These are phyloP conservation scores for Pseudonectria buxi DNA, from an alignment of 2,329 filamentous ascomycete genomes.

Conservation along the genomic window DNA sequence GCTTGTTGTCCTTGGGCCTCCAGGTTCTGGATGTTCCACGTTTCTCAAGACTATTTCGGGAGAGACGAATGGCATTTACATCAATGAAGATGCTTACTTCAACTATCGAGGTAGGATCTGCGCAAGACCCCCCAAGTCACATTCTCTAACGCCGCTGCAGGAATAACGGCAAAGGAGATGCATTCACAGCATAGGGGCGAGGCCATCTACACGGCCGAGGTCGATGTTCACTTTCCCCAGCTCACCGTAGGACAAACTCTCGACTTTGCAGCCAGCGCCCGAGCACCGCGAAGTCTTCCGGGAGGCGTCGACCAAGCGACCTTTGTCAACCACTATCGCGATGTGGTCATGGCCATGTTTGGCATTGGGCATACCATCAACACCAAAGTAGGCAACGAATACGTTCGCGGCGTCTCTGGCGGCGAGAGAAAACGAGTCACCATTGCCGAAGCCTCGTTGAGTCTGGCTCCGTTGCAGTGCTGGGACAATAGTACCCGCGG, in stretches of 20 bases:
- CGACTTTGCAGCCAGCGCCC: constrained; percentile 63
- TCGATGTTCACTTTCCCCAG: constrained; percentile 70
- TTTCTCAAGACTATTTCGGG: constrained; percentile 75
- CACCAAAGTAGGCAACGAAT: constrained; percentile 64
- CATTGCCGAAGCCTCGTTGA: constrained; percentile 28
- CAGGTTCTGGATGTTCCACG: constrained; percentile 66
- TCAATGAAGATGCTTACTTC: constrained; percentile 62
- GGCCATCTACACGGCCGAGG: constrained; percentile 76
- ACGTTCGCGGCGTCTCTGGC: constrained; percentile 50
- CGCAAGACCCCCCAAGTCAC: neutral
- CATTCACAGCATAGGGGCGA: constrained; percentile 68
- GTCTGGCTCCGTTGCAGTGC: constrained; percentile 48
- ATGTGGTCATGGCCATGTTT: constrained; percentile 65
- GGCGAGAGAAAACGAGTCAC: constrained; percentile 42
- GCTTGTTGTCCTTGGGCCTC: constrained; percentile 64
- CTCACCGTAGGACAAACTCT: constrained; percentile 70
- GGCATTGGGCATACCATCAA: constrained; percentile 63
- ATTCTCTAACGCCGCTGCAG: constrained; percentile 21
- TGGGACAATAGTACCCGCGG: constrained; percentile 66
- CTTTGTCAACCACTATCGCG: constrained; percentile 54
- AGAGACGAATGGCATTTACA: constrained; percentile 68
- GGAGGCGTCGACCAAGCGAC: constrained; percentile 43
- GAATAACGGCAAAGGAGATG: constrained; percentile 63
- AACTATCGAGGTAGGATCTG: constrained; percentile 62
- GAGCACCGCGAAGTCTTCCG: constrained; percentile 53